Conservation (phyloP, 768 basidiomycete genomes). For the Phanerochaete carnosa region DNA sequence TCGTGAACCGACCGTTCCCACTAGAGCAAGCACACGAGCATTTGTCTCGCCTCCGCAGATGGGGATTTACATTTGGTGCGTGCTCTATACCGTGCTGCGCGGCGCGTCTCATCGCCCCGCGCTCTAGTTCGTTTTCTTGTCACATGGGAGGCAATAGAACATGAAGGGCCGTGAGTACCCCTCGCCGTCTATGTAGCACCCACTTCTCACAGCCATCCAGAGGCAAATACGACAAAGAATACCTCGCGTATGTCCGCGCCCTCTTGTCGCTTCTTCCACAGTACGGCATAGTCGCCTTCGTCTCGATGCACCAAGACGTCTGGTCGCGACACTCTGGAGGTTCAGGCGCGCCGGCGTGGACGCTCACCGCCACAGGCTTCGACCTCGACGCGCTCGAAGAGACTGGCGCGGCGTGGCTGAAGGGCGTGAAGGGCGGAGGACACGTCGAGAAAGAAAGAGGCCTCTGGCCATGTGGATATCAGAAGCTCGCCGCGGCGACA, state of each 20-base stretch:
- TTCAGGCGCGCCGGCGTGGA: slow-evolving; percentile 97
- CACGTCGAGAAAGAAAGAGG: slow-evolving; percentile 77
- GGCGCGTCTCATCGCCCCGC: not conserved
- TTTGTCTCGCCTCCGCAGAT: slow-evolving; percentile 73
- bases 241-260: slow-evolving; percentile 72
- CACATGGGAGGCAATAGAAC: slow-evolving; percentile 97
- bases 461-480: slow-evolving; percentile 91
- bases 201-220: slow-evolving; percentile 34
- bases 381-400: slow-evolving; percentile 78
- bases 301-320: slow-evolving; percentile 90
- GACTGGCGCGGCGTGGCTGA: slow-evolving; percentile 83
- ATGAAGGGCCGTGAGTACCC: slow-evolving; percentile 78
- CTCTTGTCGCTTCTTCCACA: slow-evolving; percentile 68
- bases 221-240: slow-evolving; percentile 80
- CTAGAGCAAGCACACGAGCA: slow-evolving; percentile 85
- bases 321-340: slow-evolving; percentile 96
- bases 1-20: slow-evolving; percentile 90
- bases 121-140: slow-evolving; percentile 81
- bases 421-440: slow-evolving; percentile 74
- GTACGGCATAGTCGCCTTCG: slow-evolving; percentile 71
- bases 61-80: slow-evolving; percentile 86
- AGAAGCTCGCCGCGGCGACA: slow-evolving; percentile 88
- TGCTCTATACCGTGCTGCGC: slow-evolving; percentile 9
- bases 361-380: slow-evolving; percentile 81
- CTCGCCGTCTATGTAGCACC: not conserved